phyloP scores from a whole-genome alignment of 2,329 filamentous ascomycete species.

The Alternaria longipes region DNA sequence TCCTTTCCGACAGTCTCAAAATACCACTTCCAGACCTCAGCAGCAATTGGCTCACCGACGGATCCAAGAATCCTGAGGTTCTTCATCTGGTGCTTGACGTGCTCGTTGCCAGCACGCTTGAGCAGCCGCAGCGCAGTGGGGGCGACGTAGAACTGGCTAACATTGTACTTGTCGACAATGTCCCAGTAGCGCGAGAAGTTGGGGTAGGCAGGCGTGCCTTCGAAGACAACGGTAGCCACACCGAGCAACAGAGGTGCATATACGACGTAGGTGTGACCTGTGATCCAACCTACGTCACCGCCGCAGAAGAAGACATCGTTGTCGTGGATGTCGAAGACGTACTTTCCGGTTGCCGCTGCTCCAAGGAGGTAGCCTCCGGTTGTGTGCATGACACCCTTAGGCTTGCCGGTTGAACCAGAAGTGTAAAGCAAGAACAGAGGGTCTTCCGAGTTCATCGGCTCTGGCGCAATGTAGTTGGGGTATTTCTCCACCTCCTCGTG shows the following conservation, averaged over 20 bases:
- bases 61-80: slow-evolving; percentile 89
- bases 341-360: slow-evolving; percentile 92
- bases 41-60: slow-evolving; percentile 96
- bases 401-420: slow-evolving; percentile 96
- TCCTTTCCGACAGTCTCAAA: slow-evolving; percentile 93
- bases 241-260: slow-evolving; percentile 94
- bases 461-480: slow-evolving; percentile 89
- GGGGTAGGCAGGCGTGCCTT: slow-evolving; percentile 96
- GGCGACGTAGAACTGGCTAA: slow-evolving; percentile 98
- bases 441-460: slow-evolving; percentile 91
- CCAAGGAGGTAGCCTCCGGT: slow-evolving; percentile 95
- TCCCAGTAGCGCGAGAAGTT: slow-evolving; percentile 99
- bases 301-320: slow-evolving; percentile 96
- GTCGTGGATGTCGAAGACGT: slow-evolving; percentile 97
- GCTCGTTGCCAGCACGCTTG: slow-evolving; percentile 94
- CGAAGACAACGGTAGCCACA: slow-evolving; percentile 94
- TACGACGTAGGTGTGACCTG: slow-evolving; percentile 97
- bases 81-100: slow-evolving; percentile 89
- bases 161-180: slow-evolving; percentile 91
- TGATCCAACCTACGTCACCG: slow-evolving; percentile 99
- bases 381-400: slow-evolving; percentile 98
- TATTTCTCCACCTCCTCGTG: slow-evolving; percentile 98
- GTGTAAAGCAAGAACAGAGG: slow-evolving; percentile 98
- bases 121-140: slow-evolving; percentile 91
- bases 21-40: slow-evolving; percentile 99